These are phyloP conservation scores for Brassica incana DNA, from an alignment of 345 rosid genomes.

Conservation along the genomic window DNA sequence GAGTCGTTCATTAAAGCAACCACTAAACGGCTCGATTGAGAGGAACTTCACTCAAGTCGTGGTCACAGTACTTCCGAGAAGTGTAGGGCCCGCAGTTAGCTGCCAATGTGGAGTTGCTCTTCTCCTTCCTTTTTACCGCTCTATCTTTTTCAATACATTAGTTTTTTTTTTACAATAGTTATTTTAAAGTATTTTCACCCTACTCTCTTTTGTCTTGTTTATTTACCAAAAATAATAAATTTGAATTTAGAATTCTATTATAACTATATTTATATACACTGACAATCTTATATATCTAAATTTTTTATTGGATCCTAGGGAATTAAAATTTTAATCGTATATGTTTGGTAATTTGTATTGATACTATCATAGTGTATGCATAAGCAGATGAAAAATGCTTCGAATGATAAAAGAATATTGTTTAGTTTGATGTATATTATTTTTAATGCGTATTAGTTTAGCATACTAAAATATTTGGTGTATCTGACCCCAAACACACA, in stretches of 20 bases:
- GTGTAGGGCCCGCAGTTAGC: constrained; percentile 56
- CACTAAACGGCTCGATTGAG: constrained; percentile 43
- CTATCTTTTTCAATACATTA: too few species aligned
- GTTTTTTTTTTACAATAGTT: constrained; percentile 35
- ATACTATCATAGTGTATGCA: neutral
- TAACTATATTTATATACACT: neutral
- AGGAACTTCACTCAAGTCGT: constrained; percentile 49
- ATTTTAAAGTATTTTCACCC: constrained; percentile 7
- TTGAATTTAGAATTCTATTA: neutral
- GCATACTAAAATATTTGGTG: neutral
- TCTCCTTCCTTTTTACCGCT: neutral
- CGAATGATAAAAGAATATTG: neutral
- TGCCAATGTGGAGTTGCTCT: constrained; percentile 58
- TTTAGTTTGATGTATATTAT: neutral
- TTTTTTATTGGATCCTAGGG: too few species aligned
- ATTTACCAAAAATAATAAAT: neutral
- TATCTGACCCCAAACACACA: neutral
- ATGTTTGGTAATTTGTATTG: neutral
- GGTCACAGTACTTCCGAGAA: constrained; percentile 84
- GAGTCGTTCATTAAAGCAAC: constrained; percentile 24
- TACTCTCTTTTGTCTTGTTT: neutral
- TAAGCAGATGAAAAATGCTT: neutral
- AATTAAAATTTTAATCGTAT: neutral
- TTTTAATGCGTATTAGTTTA: neutral
- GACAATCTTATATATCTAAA: too few species aligned